Evolutionary conservation across 2,329 filamentous ascomycete species (phyloP), one percentile per base, ranked within the genome.

Genomic region (Exophiala oligosperma): DNA sequence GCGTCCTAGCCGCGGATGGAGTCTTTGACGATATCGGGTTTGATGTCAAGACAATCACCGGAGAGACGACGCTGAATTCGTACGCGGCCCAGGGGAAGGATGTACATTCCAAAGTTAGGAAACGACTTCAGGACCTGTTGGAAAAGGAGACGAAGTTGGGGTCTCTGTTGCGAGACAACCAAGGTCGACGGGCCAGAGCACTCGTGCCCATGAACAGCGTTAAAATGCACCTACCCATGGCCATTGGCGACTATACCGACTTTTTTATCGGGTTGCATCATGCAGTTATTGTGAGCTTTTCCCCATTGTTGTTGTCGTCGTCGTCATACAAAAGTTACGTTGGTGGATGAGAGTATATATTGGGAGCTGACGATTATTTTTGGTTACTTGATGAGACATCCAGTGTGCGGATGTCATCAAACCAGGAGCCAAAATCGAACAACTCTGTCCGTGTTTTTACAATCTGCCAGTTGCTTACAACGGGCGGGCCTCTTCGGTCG

Each of bases 401-500:
- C 29, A 56, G 37, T 52, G 49, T 46, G 52, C 52, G 37, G 46
- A 29, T 9, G 26, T 57, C 2, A 14, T 56, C 7, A 52, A 48
- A n/a, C 54, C 54, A 17, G 54, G 54, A 24, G 23, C 41, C 12
- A 26, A 26, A 29, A 59, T 60, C 41, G 28, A 14, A 21, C 35
- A 49, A 44, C 17, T 63, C 7, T 29, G 29, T 6, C 61, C 61
- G 2, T 28, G 35, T 24, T 64, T 59, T 32, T 52, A 21, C n/a
- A 41, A 63, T 26, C 28, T 55, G 29, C 63, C 63, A 1, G 47
- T 63, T 14, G 63, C 32, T 21, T 65, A 65, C 38, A 43, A 56
- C 24, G 57, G 57, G 6, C 58, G 62, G n/a, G 85, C 89, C 1
- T 91, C 88, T 1, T 90, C 86, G 17, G 81, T 93, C 12, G 87